A percentile compares a stretch with the other conserved stretches of the same genome.
phyloP scores from a whole-genome alignment of 495 filamentous ascomycete genomes.

The Cenococcum geophilum region DNA sequence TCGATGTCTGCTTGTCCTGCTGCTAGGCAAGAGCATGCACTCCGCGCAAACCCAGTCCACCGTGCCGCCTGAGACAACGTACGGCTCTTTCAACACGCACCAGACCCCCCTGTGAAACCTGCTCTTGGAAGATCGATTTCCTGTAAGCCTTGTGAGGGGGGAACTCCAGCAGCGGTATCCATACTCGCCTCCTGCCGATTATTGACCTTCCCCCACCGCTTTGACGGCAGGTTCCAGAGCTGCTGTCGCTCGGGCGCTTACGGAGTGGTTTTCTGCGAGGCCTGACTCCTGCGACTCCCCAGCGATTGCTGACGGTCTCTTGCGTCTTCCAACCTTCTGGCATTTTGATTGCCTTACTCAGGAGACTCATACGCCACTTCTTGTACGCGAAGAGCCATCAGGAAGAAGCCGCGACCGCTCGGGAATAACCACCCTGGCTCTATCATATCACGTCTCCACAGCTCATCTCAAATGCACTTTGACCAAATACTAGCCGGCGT shows the following conservation, averaged over 20 bases:
- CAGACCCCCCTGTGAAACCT: conserved; percentile 1
- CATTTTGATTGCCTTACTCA: conserved; percentile 14
- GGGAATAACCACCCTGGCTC: not conserved
- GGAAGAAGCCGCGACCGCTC: not conserved
- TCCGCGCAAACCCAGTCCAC: not conserved
- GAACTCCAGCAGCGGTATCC: conserved; percentile 1
- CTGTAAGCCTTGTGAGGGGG: conserved; percentile 9
- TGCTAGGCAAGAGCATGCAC: not conserved
- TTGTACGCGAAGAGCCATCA: conserved; percentile 26
- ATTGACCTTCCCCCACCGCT: conserved; percentile 10
- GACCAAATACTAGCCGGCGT: conserved; percentile 25
- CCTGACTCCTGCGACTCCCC: conserved; percentile 22
- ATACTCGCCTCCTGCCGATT: not conserved
- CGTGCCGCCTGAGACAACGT: conserved; percentile 1
- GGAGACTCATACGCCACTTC: conserved; percentile 25
- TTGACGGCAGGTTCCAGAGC: conserved; percentile 25
- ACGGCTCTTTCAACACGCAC: not conserved
- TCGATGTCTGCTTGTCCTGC: conserved; percentile 1
- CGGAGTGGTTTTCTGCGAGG: conserved; percentile 11
- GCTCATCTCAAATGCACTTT: conserved; percentile 25
- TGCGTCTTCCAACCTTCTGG: conserved; percentile 3
- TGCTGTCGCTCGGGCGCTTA: conserved; percentile 17
- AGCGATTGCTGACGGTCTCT: conserved; percentile 12
- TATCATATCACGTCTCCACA: conserved; percentile 20
- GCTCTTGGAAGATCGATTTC: conserved; percentile 9